Conservation (phyloP, 2,329 filamentous ascomycete species). For the Fusarium mangiferae region DNA sequence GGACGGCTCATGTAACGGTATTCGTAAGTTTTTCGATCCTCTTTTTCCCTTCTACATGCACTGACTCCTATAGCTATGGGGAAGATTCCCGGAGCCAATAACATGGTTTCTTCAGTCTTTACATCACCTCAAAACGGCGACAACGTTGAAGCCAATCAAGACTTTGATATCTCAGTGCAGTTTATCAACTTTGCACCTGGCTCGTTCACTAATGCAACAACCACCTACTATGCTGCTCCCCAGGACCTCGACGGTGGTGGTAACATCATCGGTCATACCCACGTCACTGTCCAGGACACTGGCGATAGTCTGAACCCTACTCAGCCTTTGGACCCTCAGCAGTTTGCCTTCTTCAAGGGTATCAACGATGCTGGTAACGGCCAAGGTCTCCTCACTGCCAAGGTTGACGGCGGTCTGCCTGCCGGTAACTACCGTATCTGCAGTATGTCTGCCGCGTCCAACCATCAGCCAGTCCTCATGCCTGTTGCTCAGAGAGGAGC, state of each 20-base stretch:
- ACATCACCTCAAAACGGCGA: conserved; percentile 63
- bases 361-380: conserved; percentile 71
- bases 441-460: conserved; percentile 70
- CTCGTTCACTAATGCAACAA: conserved; percentile 69
- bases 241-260: conserved; percentile 62
- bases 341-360: conserved; percentile 74
- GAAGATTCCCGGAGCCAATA: conserved; percentile 63
- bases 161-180: conserved; percentile 65
- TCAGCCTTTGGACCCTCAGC: conserved; percentile 61
- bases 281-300: conserved; percentile 67
- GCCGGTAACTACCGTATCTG: conserved; percentile 73
- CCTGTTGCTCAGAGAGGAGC: conserved; percentile 73
- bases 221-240: conserved; percentile 70
- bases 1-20: conserved; percentile 71
- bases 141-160: conserved; percentile 56
- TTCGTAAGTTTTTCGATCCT: conserved; percentile 57
- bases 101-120: conserved; percentile 69
- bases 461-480: conserved; percentile 75
- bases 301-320: conserved; percentile 62
- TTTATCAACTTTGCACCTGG: conserved; percentile 65
- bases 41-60: conserved; percentile 8
- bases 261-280: conserved; percentile 67
- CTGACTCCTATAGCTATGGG: conserved; percentile 61
- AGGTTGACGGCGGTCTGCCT: conserved; percentile 67
- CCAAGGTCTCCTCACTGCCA: conserved; percentile 62